Conservation (phyloP, 2,329 filamentous ascomycete genomes). For the Elsinoe fawcettii region DNA sequence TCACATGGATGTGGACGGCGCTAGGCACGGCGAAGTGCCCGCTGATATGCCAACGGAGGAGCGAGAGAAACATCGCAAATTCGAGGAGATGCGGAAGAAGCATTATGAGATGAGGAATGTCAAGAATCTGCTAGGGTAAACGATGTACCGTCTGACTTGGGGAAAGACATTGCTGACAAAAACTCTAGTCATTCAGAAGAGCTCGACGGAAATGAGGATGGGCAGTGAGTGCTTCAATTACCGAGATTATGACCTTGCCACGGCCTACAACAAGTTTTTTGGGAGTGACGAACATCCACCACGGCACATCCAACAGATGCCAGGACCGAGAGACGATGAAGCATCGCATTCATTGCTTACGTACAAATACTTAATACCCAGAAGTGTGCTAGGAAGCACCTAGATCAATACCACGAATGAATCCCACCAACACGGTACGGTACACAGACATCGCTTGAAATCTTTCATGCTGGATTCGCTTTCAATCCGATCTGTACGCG, state of each 20-base stretch:
- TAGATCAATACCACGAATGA: constrained; percentile 3
- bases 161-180: constrained; percentile 9
- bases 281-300: neutral
- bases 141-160: constrained; percentile 3
- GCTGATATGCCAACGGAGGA: constrained; percentile 56
- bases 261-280: neutral
- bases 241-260: neutral
- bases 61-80: constrained; percentile 80
- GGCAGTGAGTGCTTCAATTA: neutral
- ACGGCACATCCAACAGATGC: neutral
- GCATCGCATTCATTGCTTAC: neutral
- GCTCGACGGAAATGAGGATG: constrained; percentile 33
- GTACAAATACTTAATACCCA: neutral
- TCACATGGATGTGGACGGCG: constrained; percentile 33
- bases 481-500: constrained; percentile 28
- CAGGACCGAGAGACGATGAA: neutral
- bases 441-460: neutral
- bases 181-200: constrained; percentile 35
- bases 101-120: constrained; percentile 99
- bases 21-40: constrained; percentile 53
- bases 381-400: neutral
- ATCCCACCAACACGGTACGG: neutral
- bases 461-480: constrained; percentile 25
- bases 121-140: constrained; percentile 71
- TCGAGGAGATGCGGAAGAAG: constrained; percentile 85